Percentiles rank a stretch among this genome's conserved stretches.
Evolutionary conservation across 306 rosid genomes (phyloP).

Genomic region (Ceratonia siliqua): DNA sequence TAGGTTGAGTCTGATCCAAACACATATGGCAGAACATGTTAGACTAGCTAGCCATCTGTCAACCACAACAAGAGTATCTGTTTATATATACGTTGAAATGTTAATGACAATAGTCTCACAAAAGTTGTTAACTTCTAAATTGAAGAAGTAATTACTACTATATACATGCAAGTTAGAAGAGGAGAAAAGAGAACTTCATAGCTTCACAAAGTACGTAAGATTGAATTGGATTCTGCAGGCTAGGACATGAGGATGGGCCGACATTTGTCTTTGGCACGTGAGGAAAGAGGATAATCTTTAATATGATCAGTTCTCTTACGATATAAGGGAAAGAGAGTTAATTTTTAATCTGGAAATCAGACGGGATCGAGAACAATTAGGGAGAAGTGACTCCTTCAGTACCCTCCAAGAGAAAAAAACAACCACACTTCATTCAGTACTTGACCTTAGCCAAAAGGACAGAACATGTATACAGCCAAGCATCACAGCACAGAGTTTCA

Average conservation of each 20-base stretch:
- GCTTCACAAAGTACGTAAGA: neutral
- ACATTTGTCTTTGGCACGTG: neutral
- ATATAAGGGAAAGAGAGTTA: neutral
- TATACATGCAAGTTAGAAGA: neutral
- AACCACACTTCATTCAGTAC: conserved; percentile 22
- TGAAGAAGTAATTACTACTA: neutral
- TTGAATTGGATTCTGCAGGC: neutral
- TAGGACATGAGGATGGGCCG: neutral
- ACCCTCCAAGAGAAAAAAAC: conserved; percentile 15
- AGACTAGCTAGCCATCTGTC: neutral
- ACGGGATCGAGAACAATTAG: neutral
- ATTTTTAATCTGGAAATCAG: neutral
- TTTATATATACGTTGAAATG: no score
- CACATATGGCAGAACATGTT: neutral
- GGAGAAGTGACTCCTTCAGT: conserved; percentile 3
- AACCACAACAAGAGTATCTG: neutral
- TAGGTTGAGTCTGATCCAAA: neutral
- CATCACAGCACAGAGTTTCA: conserved; percentile 42
- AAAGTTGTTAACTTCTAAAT: no score
- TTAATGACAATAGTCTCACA: no score
- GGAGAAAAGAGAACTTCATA: neutral
- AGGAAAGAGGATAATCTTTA: neutral
- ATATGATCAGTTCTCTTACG: neutral
- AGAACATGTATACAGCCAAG: conserved; percentile 39
- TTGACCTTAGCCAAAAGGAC: conserved; percentile 39